Evolutionary conservation across 257 asterid genomes (phyloP), one percentile per base, ranked within the genome.

Genomic region (Forsythia viridissima): DNA sequence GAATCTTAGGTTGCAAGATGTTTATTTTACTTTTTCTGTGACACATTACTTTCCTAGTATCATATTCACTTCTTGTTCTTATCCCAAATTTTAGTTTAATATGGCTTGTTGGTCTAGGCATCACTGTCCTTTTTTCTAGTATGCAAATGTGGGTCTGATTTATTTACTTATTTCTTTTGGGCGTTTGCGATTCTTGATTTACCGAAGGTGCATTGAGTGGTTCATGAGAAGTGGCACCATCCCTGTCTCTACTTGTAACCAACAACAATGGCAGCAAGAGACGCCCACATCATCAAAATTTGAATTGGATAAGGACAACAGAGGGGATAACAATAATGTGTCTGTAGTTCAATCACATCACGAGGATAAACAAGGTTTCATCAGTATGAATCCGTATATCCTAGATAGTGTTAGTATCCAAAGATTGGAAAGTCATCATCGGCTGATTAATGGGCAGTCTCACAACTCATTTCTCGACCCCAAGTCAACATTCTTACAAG

Each of bases 161-260:
- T 42, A 42, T 42, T 42, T 11, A 57, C 76, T 75, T 34, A 38
- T 37, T 73, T 30, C 73, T 46, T 70, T 16, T 74, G 63, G 79
- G 52, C 69, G 40, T 55, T 1, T 76, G 15, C 72, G 75, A 63
- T 15, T 71, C 34, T 74, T 51, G 57, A 20, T 46, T 79, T 51
- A 44, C n/a, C 21, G 82, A 81, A 92, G 91, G 77, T 42, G 83
- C 81, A 61, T 83, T 20, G 92, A 84, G 83, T 87, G 91, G 93
- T 78, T 88, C 76, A 80, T 80, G 85, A 85, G 87, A 83, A 89
- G 86, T 66, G 87, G 37, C 15, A 48, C 63, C 72, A 73, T 42
- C 84, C 77, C 79, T 55, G 70, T 75, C 84, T 63, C 80, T 69
- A 74, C 74, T 39, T 15, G 72, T 30, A 78, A 81, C 59, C 85